Percentiles rank a stretch among this genome's conserved stretches.
phyloP scores from a whole-genome alignment of 495 filamentous ascomycete species.

The Penicillium herquei region DNA sequence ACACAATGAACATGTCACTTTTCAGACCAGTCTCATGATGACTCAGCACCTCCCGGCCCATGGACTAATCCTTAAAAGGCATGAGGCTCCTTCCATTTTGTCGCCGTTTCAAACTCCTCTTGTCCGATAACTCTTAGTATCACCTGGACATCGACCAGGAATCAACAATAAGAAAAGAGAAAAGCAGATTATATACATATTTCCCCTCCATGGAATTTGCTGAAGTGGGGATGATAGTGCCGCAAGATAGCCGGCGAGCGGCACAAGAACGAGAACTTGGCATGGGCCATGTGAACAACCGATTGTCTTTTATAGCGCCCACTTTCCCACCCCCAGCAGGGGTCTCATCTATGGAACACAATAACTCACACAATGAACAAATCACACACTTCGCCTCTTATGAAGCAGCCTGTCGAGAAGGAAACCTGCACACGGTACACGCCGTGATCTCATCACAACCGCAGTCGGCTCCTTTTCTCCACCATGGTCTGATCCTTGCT shows the following conservation, averaged over 20 bases:
- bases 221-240: neutral
- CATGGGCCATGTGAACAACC: slow-evolving; percentile 3
- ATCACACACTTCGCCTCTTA: neutral
- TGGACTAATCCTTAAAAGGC: slow-evolving; percentile 7
- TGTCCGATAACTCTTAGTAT: neutral
- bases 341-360: neutral
- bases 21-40: slow-evolving; percentile 6
- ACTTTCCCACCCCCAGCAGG: neutral
- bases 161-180: neutral
- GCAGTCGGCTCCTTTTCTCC: neutral
- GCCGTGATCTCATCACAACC: neutral
- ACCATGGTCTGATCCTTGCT: slow-evolving; percentile 16
- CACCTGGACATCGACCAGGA: neutral
- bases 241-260: neutral
- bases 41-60: neutral
- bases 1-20: slow-evolving; percentile 4
- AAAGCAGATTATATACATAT: no score
- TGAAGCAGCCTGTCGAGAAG: slow-evolving; percentile 3
- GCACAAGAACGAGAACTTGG: neutral
- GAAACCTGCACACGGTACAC: neutral
- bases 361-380: neutral
- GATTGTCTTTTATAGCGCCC: slow-evolving; percentile 2
- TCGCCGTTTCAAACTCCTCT: neutral
- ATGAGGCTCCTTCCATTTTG: slow-evolving; percentile 5
- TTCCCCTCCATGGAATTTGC: neutral